Percentiles rank a stretch among this genome's conserved stretches.
These are phyloP conservation scores for Onygena corvina DNA, from an alignment of 2,329 filamentous ascomycete species.

Conservation along the genomic window DNA sequence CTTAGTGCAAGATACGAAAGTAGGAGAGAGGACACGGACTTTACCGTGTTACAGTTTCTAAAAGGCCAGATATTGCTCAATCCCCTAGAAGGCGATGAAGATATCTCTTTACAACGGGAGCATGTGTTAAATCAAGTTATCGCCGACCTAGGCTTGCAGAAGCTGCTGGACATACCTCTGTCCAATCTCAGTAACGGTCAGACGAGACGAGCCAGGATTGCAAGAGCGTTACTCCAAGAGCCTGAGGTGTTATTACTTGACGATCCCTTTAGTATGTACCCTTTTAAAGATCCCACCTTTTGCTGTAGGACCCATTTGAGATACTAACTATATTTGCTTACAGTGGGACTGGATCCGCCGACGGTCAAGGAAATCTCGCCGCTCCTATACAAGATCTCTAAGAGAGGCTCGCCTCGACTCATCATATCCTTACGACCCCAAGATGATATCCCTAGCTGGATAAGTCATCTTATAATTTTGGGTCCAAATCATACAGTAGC, in stretches of 20 bases:
- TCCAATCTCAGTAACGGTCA: constrained; percentile 90
- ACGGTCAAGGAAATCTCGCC: constrained; percentile 61
- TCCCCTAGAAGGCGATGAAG: constrained; percentile 43
- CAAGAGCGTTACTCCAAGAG: constrained; percentile 63
- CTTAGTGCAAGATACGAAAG: constrained; percentile 86
- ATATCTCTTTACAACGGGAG: constrained; percentile 35
- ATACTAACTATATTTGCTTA: constrained; percentile 14
- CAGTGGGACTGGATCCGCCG: constrained; percentile 77
- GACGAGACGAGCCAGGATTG: constrained; percentile 74
- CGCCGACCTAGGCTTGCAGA: constrained; percentile 53
- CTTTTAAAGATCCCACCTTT: too few relatives aligned
- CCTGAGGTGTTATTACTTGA: constrained; percentile 79
- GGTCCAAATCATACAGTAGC: constrained; percentile 54
- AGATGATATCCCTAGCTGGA: constrained; percentile 79
- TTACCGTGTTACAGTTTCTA: constrained; percentile 69
- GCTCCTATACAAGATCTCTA: constrained; percentile 57
- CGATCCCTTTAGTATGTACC: constrained; percentile 64
- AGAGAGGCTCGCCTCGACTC: constrained; percentile 55
- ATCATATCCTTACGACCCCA: constrained; percentile 71
- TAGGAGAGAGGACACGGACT: constrained; percentile 73
- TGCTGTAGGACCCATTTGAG: too few relatives aligned
- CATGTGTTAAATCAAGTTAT: constrained; percentile 51
- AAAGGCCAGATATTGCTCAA: constrained; percentile 75
- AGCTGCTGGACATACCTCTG: constrained; percentile 67
- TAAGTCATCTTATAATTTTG: constrained; percentile 69